phyloP scores from a whole-genome alignment of 169 alveolate species.

The Cardiosporidium cionae region DNA sequence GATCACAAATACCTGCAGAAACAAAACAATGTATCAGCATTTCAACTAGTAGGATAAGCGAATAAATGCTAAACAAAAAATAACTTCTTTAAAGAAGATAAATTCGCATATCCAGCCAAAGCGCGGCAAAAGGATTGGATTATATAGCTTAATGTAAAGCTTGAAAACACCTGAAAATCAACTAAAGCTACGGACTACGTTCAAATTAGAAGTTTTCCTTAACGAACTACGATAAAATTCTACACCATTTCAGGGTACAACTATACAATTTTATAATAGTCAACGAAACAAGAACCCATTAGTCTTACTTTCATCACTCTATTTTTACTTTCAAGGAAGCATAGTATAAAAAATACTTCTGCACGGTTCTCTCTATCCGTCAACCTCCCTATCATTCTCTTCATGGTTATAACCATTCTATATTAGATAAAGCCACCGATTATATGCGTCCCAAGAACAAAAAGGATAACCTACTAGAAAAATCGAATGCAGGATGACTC shows the following conservation, averaged over 20 bases:
- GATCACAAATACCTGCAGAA: conserved; percentile 62
- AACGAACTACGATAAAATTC: too few relatives aligned
- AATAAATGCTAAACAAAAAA: not conserved
- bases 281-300: too few relatives aligned
- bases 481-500: conserved; percentile 61
- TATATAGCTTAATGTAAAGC: too few relatives aligned
- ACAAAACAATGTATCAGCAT: not conserved
- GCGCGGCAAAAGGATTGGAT: not conserved
- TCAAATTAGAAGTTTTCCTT: too few relatives aligned
- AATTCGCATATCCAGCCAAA: not conserved
- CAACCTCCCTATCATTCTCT: not conserved
- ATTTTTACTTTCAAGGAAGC: too few relatives aligned
- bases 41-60: not conserved
- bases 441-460: not conserved
- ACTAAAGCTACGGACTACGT: too few relatives aligned
- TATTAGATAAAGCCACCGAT: not conserved
- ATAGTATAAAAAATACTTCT: not conserved
- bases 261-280: too few relatives aligned
- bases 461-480: not conserved
- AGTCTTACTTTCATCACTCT: too few relatives aligned
- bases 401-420: not conserved
- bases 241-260: too few relatives aligned
- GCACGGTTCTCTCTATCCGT: not conserved
- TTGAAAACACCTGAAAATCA: too few relatives aligned
- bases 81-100: not conserved